Percentiles rank a stretch among this genome's conserved stretches.
These are phyloP conservation scores for Botryotinia narcissicola DNA, from an alignment of 2,329 filamentous ascomycete species.

Conservation along the genomic window DNA sequence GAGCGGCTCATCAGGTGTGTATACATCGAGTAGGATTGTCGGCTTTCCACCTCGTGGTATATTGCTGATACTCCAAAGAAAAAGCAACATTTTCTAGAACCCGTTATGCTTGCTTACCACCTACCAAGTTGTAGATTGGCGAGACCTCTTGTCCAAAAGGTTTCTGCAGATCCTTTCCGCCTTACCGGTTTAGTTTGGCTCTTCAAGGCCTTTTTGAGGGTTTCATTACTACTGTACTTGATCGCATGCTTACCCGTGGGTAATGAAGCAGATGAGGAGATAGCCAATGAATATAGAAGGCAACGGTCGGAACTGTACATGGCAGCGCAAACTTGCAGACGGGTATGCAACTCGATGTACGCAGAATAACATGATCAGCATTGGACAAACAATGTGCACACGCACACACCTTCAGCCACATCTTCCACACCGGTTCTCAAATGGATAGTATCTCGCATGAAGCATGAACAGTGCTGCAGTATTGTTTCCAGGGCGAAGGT, in stretches of 20 bases:
- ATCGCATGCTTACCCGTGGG: constrained; percentile 9
- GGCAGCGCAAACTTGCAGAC: constrained; percentile 19
- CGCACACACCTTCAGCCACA: constrained; percentile 1
- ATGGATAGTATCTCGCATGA: constrained; percentile 13
- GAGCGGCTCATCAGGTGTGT: constrained; percentile 13
- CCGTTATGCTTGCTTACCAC: constrained; percentile 17
- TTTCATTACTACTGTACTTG: constrained; percentile 14
- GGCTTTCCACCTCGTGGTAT: constrained; percentile 15
- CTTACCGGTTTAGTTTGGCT: constrained; percentile 19
- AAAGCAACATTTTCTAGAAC: constrained; percentile 13
- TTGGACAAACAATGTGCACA: not conserved
- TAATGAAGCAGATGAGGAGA: not conserved
- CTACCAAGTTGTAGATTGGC: constrained; percentile 21
- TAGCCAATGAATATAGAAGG: constrained; percentile 10
- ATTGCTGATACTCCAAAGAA: constrained; percentile 11
- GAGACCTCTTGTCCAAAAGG: constrained; percentile 17
- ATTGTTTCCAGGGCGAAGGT: not conserved
- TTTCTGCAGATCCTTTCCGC: constrained; percentile 20
- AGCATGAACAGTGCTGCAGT: constrained; percentile 4
- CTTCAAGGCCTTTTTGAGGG: constrained; percentile 17
- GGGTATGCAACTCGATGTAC: constrained; percentile 6
- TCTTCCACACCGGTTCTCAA: constrained; percentile 16
- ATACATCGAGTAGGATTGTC: constrained; percentile 8
- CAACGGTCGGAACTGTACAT: constrained; percentile 15
- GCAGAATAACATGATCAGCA: constrained; percentile 13